Conservation (phyloP, 495 filamentous ascomycete species). For the Mytilinidion resinicola region DNA sequence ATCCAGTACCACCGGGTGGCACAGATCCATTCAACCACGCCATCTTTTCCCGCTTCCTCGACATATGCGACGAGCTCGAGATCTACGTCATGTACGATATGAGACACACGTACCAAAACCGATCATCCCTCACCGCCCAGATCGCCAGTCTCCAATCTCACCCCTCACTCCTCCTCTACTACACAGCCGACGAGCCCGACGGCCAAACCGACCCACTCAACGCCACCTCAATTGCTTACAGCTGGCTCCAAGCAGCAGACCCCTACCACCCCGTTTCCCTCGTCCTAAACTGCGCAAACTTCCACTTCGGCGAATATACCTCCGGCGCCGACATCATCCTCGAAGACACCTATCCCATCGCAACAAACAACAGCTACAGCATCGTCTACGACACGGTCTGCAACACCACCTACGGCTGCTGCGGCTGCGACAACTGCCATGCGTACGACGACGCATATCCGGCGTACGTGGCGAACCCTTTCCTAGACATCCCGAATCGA, state of each 20-base stretch:
- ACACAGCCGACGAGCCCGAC: conserved; percentile 65
- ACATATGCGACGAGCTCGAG: conserved; percentile 49
- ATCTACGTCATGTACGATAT: conserved; percentile 63
- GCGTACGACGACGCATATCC: conserved; percentile 15
- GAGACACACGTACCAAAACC: conserved; percentile 55
- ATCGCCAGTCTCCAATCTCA: conserved; percentile 47
- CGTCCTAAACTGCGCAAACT: conserved; percentile 64
- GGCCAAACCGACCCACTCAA: conserved; percentile 56
- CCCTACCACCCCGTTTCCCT: conserved; percentile 64
- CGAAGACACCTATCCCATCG: conserved; percentile 61
- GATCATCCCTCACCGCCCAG: conserved; percentile 45
- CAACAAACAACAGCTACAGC: conserved; percentile 46
- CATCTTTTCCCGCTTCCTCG: conserved; percentile 40
- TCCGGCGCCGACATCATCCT: conserved; percentile 60
- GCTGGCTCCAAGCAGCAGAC: conserved; percentile 50
- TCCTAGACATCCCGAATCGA: conserved; percentile 51
- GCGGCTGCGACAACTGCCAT: conserved; percentile 64
- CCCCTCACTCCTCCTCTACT: conserved; percentile 57
- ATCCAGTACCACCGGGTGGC: conserved; percentile 42
- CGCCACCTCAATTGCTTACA: conserved; percentile 37
- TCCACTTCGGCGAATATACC: conserved; percentile 58
- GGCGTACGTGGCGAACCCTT: conserved; percentile 32
- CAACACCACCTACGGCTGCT: conserved; percentile 63
- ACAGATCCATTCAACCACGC: conserved; percentile 24
- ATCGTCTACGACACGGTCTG: conserved; percentile 46